Base-by-base conservation (phyloP, 1,284 basidiomycete species). In the Puccinia polysora region DNA sequence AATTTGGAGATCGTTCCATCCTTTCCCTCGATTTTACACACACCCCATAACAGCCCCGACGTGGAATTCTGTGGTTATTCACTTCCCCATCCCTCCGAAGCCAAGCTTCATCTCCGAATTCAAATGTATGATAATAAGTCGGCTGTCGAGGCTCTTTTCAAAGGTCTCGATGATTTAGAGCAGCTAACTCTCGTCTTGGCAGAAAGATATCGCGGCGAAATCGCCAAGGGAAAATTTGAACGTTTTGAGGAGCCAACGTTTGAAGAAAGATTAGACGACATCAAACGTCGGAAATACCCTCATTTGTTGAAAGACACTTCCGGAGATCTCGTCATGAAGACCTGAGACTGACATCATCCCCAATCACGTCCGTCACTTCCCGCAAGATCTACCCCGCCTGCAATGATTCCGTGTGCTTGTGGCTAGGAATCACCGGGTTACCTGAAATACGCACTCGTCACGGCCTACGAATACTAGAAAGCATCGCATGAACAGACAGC, bases 61-160 rank as follows among this genome's bases (percentile, higher is more conserved):
- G 79, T 80, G 53, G 79, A 80, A 64, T 80, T 80, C 63, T 80
- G 79, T 65, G 79, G 79, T 25, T 80, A 80, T 74, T 77, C 74
- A 64, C 74, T 74, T 20, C 79, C 79, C 1, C 79, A 80, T 59
- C 79, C 79, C n/a, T 80, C 79, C 20, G 79, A 80, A 59, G 76
- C 76, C 70, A 80, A 80, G 74, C 77, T 79, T 40, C 79, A 80
- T 72, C 76, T 80, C 34, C 77, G 79, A 20, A 75, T 80, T 14
- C 79, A 80, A 70, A 80, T 80, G 79, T 77, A 77, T 67, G 78
- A 79, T 78, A 76, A 63, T 32, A 60, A 71, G 32, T 71, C 68
- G 10, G 68, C 68, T 7, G 36, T 53, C 10, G 43, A 40, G 15
- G 68, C 68, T 10, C 38, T 71, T 4, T 6, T 25, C 2, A 71